Conservation (phyloP, 495 filamentous ascomycete species). For the Parmelia sp. region DNA sequence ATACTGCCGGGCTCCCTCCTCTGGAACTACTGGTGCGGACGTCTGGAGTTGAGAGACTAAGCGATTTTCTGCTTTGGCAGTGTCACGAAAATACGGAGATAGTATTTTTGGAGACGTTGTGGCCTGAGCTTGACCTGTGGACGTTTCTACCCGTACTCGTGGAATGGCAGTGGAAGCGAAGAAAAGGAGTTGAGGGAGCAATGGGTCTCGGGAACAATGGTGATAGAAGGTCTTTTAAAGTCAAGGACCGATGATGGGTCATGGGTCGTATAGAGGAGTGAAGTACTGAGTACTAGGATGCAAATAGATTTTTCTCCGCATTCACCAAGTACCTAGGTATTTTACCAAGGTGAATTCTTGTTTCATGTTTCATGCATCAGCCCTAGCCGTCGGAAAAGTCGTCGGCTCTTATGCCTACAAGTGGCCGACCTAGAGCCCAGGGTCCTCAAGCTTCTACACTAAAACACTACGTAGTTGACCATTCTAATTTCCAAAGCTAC, state of each 20-base stretch:
- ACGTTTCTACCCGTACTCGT: slow-evolving; percentile 85
- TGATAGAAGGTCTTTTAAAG: neutral
- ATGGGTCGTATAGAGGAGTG: too few relatives aligned
- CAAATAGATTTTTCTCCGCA: too few relatives aligned
- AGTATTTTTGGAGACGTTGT: slow-evolving; percentile 84
- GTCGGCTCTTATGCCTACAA: too few relatives aligned
- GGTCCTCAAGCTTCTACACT: too few relatives aligned
- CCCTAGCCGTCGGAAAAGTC: too few relatives aligned
- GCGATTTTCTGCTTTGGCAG: slow-evolving; percentile 99
- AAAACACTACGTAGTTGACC: too few relatives aligned
- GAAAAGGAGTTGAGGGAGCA: slow-evolving; percentile 41
- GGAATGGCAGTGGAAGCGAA: slow-evolving; percentile 78
- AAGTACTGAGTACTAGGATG: too few relatives aligned
- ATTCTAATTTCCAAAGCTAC: too few relatives aligned
- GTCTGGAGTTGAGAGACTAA: slow-evolving; percentile 82
- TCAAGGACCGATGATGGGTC: slow-evolving; percentile 3
- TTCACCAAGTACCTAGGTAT: too few relatives aligned
- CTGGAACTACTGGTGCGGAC: slow-evolving; percentile 86
- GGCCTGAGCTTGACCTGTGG: slow-evolving; percentile 97
- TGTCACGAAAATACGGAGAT: slow-evolving; percentile 87
- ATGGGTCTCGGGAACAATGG: neutral
- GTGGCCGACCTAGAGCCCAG: too few relatives aligned
- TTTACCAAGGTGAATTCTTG: too few relatives aligned
- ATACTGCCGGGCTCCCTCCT: slow-evolving; percentile 77
- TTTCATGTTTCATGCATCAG: too few relatives aligned